Conservation (phyloP, 139 green algal genomes). For the Picochlorum sp. region DNA sequence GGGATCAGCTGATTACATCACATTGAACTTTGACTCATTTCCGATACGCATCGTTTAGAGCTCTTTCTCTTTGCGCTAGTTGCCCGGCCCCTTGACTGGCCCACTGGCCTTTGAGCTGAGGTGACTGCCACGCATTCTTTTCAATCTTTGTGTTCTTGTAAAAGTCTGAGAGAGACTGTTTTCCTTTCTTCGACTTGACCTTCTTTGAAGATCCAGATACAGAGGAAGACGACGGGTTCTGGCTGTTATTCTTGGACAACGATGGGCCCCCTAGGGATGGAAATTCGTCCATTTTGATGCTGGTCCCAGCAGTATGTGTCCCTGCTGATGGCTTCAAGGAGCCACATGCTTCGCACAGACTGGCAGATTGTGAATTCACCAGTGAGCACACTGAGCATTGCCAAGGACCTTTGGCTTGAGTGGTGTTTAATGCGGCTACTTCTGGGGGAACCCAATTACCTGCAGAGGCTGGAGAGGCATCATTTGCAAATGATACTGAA, state of each 20-base stretch:
- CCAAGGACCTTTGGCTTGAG: constrained; percentile 34
- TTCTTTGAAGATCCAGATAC: too few species aligned
- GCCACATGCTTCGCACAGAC: constrained; percentile 44
- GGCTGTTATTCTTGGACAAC: neutral
- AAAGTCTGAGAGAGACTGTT: constrained; percentile 9
- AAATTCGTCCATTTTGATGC: neutral
- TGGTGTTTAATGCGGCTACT: constrained; percentile 41
- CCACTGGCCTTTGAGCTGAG: constrained; percentile 9
- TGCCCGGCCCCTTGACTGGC: constrained; percentile 9
- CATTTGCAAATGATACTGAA: constrained; percentile 24
- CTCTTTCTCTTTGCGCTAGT: constrained; percentile 19
- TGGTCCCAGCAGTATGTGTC: neutral
- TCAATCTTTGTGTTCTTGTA: constrained; percentile 11
- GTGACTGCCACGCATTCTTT: constrained; percentile 31
- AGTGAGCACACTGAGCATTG: constrained; percentile 44
- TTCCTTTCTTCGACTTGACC: neutral
- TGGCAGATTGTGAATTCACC: constrained; percentile 32
- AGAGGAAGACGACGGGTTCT: neutral
- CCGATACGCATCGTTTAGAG: constrained; percentile 22
- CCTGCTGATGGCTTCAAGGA: neutral
- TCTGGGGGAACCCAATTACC: constrained; percentile 56
- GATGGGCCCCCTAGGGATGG: too few species aligned
- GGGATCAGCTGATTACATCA: too few species aligned
- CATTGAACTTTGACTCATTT: constrained; percentile 1
- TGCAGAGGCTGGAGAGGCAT: neutral